Conservation (phyloP, 2,329 filamentous ascomycete species). For the Fusarium sp. region DNA sequence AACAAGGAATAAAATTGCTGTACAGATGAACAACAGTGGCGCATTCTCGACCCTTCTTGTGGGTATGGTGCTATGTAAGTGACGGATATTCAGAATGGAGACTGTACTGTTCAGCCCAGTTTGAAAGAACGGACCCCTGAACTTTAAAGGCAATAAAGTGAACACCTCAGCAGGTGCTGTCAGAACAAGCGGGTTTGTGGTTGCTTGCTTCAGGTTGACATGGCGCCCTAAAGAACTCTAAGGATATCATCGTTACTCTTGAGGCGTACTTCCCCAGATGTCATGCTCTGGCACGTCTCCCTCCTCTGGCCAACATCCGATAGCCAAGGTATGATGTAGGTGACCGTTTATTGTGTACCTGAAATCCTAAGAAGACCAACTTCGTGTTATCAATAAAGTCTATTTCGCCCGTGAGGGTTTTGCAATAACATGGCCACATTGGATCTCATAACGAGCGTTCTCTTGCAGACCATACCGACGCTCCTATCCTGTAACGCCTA, state of each 20-base stretch:
- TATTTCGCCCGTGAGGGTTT: conserved; percentile 10
- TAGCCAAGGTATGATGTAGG: not conserved
- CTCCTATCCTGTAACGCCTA: conserved; percentile 44
- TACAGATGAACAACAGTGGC: not conserved
- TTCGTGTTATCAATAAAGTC: not conserved
- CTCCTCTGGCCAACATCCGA: not conserved
- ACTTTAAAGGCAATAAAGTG: not conserved
- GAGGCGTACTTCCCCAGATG: not conserved
- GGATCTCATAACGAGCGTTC: conserved; percentile 38
- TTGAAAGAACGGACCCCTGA: not conserved
- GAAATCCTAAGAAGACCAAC: not conserved
- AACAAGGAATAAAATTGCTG: not conserved
- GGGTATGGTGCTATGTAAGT: conserved; percentile 1
- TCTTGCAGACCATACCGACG: conserved; percentile 25
- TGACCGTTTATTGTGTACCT: not conserved
- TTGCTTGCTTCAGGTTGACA: not conserved
- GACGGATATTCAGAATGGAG: not conserved
- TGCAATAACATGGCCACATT: conserved; percentile 11
- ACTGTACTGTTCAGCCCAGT: conserved; percentile 6
- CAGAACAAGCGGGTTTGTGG: not conserved
- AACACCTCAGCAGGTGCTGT: not conserved
- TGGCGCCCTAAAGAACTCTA: not conserved
- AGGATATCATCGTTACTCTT: not conserved
- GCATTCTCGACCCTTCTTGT: not conserved
- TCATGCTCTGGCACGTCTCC: not conserved